Conservation (phyloP, 805 yeast genomes). For the Kazachstania viticola region DNA sequence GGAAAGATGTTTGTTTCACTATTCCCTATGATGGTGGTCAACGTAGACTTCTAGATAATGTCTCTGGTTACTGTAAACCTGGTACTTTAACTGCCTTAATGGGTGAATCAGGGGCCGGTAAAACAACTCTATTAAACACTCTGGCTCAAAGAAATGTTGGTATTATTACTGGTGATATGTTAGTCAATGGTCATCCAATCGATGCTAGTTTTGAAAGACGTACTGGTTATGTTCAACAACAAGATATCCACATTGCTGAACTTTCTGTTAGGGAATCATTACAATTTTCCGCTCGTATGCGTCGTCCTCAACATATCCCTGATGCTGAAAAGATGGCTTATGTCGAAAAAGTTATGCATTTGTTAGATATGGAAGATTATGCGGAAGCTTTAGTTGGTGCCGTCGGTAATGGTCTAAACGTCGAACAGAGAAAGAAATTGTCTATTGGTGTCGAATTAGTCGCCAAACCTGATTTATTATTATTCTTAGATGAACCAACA, state of each 20-base stretch:
- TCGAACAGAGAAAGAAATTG: conserved; percentile 33
- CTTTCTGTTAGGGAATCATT: conserved; percentile 56
- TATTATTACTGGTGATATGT: conserved; percentile 48
- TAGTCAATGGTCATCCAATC: conserved; percentile 44
- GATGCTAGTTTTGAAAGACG: conserved; percentile 42
- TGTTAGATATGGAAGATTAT: conserved; percentile 41
- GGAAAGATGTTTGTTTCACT: conserved; percentile 61
- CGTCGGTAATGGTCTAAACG: conserved; percentile 33
- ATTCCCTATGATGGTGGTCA: conserved; percentile 46
- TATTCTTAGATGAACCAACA: conserved; percentile 43
- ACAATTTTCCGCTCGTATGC: conserved; percentile 47
- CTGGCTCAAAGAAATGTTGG: conserved; percentile 58
- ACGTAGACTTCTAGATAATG: conserved; percentile 44
- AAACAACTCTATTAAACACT: conserved; percentile 56
- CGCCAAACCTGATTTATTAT: conserved; percentile 34
- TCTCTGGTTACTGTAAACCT: conserved; percentile 68
- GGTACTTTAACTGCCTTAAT: conserved; percentile 64
- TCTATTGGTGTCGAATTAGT: conserved; percentile 38
- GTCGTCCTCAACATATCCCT: conserved; percentile 43
- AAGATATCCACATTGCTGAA: conserved; percentile 51
- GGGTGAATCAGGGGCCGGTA: conserved; percentile 74
- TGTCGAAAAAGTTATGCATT: conserved; percentile 49
- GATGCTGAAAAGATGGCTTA: conserved; percentile 45
- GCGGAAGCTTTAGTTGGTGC: conserved; percentile 43
- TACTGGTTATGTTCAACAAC: conserved; percentile 66